Conservation (phyloP, 257 asterid species). For the Solanum appendiculatum region DNA sequence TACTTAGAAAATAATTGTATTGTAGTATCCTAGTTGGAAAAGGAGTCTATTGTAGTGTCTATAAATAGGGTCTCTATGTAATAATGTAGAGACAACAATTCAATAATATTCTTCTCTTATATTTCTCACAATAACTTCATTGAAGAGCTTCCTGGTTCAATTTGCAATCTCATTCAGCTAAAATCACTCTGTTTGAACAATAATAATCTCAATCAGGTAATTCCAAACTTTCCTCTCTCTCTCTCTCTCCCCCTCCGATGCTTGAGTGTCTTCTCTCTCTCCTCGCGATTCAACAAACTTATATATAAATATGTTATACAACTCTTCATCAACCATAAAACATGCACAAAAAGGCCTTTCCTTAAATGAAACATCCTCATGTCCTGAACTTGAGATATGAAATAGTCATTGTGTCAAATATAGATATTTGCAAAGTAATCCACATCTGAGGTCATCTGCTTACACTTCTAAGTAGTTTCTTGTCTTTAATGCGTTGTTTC, state of each 20-base stretch:
- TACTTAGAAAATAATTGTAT: too few relatives aligned
- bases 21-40: too few relatives aligned
- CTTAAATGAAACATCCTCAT: background rate
- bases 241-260: background rate
- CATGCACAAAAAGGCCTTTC: background rate
- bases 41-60: too few relatives aligned
- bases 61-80: too few relatives aligned
- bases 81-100: too few relatives aligned
- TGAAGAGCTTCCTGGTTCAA: slow-evolving; percentile 79
- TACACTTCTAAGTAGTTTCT: background rate
- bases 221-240: background rate
- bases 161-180: slow-evolving; percentile 76
- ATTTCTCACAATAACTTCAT: too few relatives aligned
- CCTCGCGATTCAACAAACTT: background rate
- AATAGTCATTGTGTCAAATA: background rate
- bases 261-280: background rate
- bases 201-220: slow-evolving; percentile 77
- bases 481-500: background rate
- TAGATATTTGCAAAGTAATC: background rate
- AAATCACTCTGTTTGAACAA: slow-evolving; percentile 81
- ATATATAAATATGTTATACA: background rate
- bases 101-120: too few relatives aligned
- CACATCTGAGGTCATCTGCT: background rate
- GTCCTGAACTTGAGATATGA: background rate
- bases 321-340: background rate